Base-by-base conservation (phyloP, 352 stramenopile genomes). In the Globisporangium ultimum region DNA sequence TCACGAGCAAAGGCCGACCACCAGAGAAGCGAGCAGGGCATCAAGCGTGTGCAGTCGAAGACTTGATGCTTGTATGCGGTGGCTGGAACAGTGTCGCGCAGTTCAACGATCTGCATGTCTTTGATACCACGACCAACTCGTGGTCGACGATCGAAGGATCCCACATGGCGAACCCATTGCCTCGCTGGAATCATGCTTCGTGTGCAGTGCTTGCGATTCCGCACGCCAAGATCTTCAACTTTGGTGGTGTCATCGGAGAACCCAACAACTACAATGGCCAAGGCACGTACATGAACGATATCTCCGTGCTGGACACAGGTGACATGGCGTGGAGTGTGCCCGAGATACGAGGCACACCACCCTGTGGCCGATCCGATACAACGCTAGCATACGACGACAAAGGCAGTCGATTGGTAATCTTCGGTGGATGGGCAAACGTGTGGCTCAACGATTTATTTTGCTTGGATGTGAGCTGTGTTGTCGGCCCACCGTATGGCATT, bases 401-500 rank as follows among this genome's bases (percentile, higher is more conserved):
- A 52, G 84, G 85, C 38, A 95, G 87, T 36, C 79, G 90, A 0
- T 62, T 99, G 17, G 68, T 98, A 28, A 66, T 98, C 24, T 98
- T 98, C 67, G 96, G 96, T 20, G 96, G 96, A 28, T 99, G 96
- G 96, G 89, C 93, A 1, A 98, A 98, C 58, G 77, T 88, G 36
- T 99, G 96, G 95, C 76, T 96, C 21, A 87, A 94, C 54, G 88
- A 98, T 50, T 71, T 97, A n/a, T 93, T 85, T 60, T 75, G 84
- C 11, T 92, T 98, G 32, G 91, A 98, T 48, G 95, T 98, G 32
- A 91, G 81, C 53, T 95, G 94, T 43, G 88, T 98, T 21, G 95
- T 99, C 4, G 96, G 96, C 0, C 96, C 96, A 18, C 96, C 96
- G 10, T 98, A 99, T 69, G 96, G 91, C 11, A 96, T 99, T 64